phyloP scores from a whole-genome alignment of 2,329 filamentous ascomycete species.

The Talaromyces sp. region DNA sequence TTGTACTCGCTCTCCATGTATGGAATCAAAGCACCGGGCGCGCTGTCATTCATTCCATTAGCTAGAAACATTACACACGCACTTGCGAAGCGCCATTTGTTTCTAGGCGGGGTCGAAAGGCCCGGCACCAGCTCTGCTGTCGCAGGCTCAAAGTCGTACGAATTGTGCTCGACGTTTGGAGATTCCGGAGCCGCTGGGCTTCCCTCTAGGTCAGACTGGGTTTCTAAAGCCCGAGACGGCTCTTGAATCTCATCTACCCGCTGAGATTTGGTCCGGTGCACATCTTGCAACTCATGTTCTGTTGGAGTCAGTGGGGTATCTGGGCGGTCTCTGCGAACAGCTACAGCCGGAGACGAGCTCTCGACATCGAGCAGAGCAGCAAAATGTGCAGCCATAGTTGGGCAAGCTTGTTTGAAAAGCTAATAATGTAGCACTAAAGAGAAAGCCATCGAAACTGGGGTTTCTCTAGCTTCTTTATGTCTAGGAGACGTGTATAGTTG shows the following conservation, averaged over 20 bases:
- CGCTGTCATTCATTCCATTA: slow-evolving; percentile 68
- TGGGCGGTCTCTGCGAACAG: slow-evolving; percentile 18
- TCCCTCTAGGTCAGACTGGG: slow-evolving; percentile 19
- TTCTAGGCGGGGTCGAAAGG: slow-evolving; percentile 46
- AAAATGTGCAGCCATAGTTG: slow-evolving; percentile 18
- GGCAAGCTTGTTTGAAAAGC: neutral
- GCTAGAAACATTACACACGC: slow-evolving; percentile 61
- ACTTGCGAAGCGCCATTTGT: slow-evolving; percentile 61
- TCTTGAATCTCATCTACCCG: slow-evolving; percentile 7
- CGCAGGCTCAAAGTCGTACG: neutral
- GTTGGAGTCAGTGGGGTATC: slow-evolving; percentile 19
- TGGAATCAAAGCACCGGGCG: slow-evolving; percentile 71
- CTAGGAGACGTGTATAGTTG: neutral
- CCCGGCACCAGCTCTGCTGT: slow-evolving; percentile 19
- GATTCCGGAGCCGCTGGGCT: slow-evolving; percentile 13
- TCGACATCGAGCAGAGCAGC: slow-evolving; percentile 40
- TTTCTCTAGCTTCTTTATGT: neutral
- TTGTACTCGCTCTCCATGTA: slow-evolving; percentile 71
- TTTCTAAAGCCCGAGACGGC: neutral
- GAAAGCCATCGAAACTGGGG: neutral
- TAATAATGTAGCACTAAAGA: neutral
- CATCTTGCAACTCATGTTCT: slow-evolving; percentile 17
- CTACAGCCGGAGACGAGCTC: slow-evolving; percentile 32
- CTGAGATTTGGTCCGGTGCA: slow-evolving; percentile 8
- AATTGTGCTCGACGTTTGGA: slow-evolving; percentile 5